Evolutionary conservation across 768 basidiomycete genomes (phyloP).

Genomic region (Mycena amicta): DNA sequence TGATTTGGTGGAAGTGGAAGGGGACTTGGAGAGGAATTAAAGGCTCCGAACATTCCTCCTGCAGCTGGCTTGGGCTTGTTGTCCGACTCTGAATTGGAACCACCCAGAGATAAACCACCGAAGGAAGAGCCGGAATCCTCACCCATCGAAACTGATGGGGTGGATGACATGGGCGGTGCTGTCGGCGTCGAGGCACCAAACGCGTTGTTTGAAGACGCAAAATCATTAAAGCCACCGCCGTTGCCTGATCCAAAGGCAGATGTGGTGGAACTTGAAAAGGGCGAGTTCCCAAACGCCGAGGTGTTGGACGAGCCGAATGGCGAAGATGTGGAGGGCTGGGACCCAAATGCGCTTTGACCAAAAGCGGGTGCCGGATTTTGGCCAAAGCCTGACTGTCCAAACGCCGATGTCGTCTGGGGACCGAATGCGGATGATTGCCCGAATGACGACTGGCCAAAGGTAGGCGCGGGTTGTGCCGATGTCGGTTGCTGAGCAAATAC

Average conservation of each 20-base stretch:
- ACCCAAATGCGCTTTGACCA: neutral
- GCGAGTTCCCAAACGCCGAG: conserved; percentile 31
- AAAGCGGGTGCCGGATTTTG: no score
- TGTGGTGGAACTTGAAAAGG: conserved; percentile 38
- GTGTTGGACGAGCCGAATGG: conserved; percentile 21
- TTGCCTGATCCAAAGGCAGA: conserved; percentile 35
- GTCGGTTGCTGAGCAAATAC: conserved; percentile 36
- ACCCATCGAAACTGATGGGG: conserved; percentile 30
- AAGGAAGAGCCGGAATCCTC: conserved; percentile 33
- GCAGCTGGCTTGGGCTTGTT: conserved; percentile 23
- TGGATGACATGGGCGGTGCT: conserved; percentile 19
- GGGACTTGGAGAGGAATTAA: conserved; percentile 18
- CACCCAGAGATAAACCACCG: conserved; percentile 35
- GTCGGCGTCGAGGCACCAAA: conserved; percentile 19
- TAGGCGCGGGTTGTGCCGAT: conserved; percentile 10
- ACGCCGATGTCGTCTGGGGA: no score
- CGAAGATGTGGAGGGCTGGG: no score
- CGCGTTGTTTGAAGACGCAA: conserved; percentile 7
- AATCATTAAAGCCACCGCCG: conserved; percentile 15
- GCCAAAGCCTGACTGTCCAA: conserved; percentile 39
- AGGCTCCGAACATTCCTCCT: conserved; percentile 33
- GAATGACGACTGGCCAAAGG: conserved; percentile 23
- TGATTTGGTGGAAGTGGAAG: conserved; percentile 27
- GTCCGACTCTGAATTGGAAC: conserved; percentile 26
- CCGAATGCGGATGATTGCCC: conserved; percentile 20